A percentile compares a stretch with the other conserved stretches of the same genome.
Evolutionary conservation across 805 yeast species (phyloP).

Genomic region (Starmerella cellae): DNA sequence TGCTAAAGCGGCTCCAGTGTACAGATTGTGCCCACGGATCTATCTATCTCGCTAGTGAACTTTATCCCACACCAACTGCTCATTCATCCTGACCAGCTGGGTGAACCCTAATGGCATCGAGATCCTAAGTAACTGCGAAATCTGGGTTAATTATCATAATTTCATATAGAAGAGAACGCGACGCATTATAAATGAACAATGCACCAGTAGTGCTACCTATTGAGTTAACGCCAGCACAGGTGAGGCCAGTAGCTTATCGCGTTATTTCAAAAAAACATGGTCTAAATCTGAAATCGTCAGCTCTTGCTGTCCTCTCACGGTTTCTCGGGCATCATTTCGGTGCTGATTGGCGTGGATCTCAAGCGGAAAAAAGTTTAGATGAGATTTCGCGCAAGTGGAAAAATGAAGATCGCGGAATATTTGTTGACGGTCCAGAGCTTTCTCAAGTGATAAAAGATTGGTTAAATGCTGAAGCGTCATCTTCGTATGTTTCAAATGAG

Average conservation of each 20-base stretch:
- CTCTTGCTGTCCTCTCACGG: constrained; percentile 59
- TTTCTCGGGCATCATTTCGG: constrained; percentile 68
- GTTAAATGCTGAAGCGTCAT: constrained; percentile 19
- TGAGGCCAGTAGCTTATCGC: constrained; percentile 85
- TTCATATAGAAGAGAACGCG: no score
- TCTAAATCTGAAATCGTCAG: constrained; percentile 74
- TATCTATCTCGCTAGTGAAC: no score
- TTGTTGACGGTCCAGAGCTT: constrained; percentile 65
- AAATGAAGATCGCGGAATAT: constrained; percentile 74
- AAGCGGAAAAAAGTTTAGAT: constrained; percentile 54
- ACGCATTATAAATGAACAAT: constrained; percentile 6
- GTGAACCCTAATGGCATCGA: no score
- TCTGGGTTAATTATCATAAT: no score
- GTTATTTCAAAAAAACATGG: constrained; percentile 86
- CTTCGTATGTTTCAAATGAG: background rate
- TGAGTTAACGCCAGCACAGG: constrained; percentile 60
- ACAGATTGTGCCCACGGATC: no score
- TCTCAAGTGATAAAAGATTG: constrained; percentile 50
- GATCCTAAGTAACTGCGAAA: no score
- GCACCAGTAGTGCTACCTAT: constrained; percentile 50
- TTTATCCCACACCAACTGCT: no score
- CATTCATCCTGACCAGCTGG: no score
- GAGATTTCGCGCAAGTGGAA: constrained; percentile 75
- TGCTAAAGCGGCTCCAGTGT: no score
- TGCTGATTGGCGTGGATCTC: constrained; percentile 65